Conservation (phyloP, 345 rosid species). For the Salix udensis region DNA sequence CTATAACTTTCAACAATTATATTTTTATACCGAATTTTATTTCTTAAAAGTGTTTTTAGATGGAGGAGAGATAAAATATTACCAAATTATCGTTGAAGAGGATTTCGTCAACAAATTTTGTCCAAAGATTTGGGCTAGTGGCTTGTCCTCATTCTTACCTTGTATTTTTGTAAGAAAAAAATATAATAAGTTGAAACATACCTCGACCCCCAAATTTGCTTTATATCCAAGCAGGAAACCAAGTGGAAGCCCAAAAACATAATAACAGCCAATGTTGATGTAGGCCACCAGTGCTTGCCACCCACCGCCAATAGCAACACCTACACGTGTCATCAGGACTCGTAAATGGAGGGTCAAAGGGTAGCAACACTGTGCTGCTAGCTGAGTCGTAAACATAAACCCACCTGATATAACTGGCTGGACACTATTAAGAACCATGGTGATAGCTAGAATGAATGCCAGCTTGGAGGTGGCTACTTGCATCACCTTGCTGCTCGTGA, state of each 20-base stretch:
- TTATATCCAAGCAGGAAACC: constrained; percentile 70
- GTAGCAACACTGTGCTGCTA: too few species aligned
- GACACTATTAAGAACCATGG: constrained; percentile 81
- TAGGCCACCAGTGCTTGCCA: constrained; percentile 88
- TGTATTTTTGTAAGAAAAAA: too few species aligned
- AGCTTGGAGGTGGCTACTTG: constrained; percentile 52
- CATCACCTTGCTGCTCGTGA: constrained; percentile 52
- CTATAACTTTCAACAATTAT: too few species aligned
- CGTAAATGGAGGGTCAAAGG: neutral
- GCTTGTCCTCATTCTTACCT: too few species aligned
- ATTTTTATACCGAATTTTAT: too few species aligned
- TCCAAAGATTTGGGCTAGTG: too few species aligned
- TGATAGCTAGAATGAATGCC: constrained; percentile 62
- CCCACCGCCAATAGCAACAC: constrained; percentile 85
- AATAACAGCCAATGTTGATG: constrained; percentile 67
- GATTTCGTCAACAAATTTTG: too few species aligned
- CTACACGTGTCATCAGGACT: constrained; percentile 18
- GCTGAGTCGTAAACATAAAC: too few species aligned
- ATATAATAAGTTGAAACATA: constrained; percentile 6
- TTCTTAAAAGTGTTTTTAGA: too few species aligned
- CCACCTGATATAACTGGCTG: constrained; percentile 85
- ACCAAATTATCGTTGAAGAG: too few species aligned
- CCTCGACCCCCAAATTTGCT: constrained; percentile 59
- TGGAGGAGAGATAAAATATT: too few species aligned
- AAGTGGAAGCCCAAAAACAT: constrained; percentile 68